Percentiles rank a stretch among this genome's conserved stretches.
Evolutionary conservation across 2,329 filamentous ascomycete species (phyloP).

Genomic region (Trichothecium roseum): DNA sequence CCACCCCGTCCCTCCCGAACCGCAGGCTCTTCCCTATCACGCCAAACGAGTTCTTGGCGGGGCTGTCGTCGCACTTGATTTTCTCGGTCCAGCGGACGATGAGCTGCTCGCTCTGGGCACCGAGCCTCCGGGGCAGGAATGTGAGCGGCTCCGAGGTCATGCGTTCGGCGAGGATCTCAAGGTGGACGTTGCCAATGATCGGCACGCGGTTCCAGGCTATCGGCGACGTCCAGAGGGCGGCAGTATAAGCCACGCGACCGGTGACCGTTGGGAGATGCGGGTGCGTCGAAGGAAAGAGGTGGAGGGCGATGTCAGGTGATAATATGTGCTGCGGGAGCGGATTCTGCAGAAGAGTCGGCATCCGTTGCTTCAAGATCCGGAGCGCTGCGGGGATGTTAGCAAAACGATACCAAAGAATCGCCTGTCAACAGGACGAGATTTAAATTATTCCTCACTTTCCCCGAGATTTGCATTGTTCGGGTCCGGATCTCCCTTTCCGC

Average conservation of each 20-base stretch:
- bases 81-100: conserved; percentile 76
- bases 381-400: conserved; percentile 34
- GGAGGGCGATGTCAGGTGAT: conserved; percentile 60
- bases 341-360: conserved; percentile 57
- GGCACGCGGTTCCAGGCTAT: conserved; percentile 93
- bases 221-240: conserved; percentile 90
- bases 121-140: conserved; percentile 36
- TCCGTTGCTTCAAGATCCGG: conserved; percentile 52
- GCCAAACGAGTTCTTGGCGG: conserved; percentile 10
- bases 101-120: conserved; percentile 63
- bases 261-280: conserved; percentile 87
- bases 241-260: conserved; percentile 81
- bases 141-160: conserved; percentile 56
- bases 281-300: conserved; percentile 67
- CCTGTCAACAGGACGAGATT: neutral
- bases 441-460: conserved; percentile 37
- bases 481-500: conserved; percentile 29
- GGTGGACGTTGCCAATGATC: conserved; percentile 77
- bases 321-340: conserved; percentile 67
- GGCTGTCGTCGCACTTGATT: conserved; percentile 10
- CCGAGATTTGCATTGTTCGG: conserved; percentile 53
- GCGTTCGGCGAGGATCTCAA: conserved; percentile 82
- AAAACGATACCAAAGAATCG: neutral
- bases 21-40: conserved; percentile 11
- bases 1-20: conserved; percentile 19